A percentile compares a stretch with the other conserved stretches of the same genome.
These are phyloP conservation scores for Panaeolus cyanescens DNA, from an alignment of 768 basidiomycete species.

Conservation along the genomic window DNA sequence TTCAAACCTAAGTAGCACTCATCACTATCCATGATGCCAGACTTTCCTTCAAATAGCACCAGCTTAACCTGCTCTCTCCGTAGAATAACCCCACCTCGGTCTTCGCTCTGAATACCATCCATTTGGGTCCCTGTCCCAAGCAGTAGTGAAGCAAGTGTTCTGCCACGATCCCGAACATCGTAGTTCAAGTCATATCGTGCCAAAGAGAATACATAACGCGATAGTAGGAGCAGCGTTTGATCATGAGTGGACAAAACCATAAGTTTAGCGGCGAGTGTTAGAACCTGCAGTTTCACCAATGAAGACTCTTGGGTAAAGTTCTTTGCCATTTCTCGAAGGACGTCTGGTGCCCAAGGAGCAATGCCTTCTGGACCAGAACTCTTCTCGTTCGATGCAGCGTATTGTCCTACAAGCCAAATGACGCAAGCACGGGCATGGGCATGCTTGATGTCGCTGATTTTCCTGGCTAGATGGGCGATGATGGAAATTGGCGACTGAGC, in stretches of 20 bases:
- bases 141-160: conserved; percentile 76
- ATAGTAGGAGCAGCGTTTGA: conserved; percentile 51
- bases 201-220: conserved; percentile 75
- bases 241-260: conserved; percentile 66
- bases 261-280: conserved; percentile 88
- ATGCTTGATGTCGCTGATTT: conserved; percentile 79
- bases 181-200: conserved; percentile 89
- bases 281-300: conserved; percentile 77
- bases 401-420: conserved; percentile 92
- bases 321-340: conserved; percentile 78
- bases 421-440: conserved; percentile 84
- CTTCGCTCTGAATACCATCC: conserved; percentile 41
- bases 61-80: conserved; percentile 80
- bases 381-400: conserved; percentile 48
- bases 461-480: conserved; percentile 76
- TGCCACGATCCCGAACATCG: conserved; percentile 88
- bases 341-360: conserved; percentile 84
- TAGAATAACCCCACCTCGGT: conserved; percentile 72
- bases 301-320: conserved; percentile 66
- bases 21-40: conserved; percentile 43
- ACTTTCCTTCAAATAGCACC: conserved; percentile 80
- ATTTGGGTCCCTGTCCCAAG: conserved; percentile 43
- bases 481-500: conserved; percentile 57
- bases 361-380: conserved; percentile 53
- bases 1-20: conserved; percentile 31